Conservation (phyloP, 108 stramenopile genomes). For the Chaetoceros muelleri region DNA sequence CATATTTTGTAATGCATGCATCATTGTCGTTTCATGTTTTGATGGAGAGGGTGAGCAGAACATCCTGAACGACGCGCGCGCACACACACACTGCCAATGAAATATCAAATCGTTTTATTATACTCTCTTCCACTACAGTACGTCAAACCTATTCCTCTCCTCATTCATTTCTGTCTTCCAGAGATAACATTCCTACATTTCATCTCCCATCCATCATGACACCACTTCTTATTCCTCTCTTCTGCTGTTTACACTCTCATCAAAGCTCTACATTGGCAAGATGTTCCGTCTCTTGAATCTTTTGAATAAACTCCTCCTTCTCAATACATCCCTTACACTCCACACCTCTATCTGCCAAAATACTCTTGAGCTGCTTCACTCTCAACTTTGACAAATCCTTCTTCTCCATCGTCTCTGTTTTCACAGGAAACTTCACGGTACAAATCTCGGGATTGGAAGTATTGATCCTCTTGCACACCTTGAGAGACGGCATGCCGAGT, state of each 20-base stretch:
- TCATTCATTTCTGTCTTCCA: too few species aligned
- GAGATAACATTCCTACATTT: too few species aligned
- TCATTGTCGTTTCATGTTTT: too few species aligned
- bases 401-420: constrained; percentile 88
- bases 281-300: constrained; percentile 91
- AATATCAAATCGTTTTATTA: too few species aligned
- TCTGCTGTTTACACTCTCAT: background rate
- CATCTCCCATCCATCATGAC: too few species aligned
- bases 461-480: constrained; percentile 78
- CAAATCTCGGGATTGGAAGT: constrained; percentile 86
- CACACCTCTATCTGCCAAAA: constrained; percentile 93
- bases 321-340: constrained; percentile 96
- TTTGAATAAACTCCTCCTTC: constrained; percentile 98
- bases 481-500: constrained; percentile 86
- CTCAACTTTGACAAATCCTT: constrained; percentile 91
- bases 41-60: too few species aligned
- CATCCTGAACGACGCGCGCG: too few species aligned
- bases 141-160: too few species aligned
- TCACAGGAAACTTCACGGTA: constrained; percentile 89
- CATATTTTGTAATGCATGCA: too few species aligned
- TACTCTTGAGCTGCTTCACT: constrained; percentile 95
- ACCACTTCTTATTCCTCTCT: background rate
- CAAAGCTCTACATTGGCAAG: constrained; percentile 14
- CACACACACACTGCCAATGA: too few species aligned
- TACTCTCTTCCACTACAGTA: too few species aligned